Evolutionary conservation across 768 basidiomycete species (phyloP).

Genomic region (Macrolepiota fuliginosa): DNA sequence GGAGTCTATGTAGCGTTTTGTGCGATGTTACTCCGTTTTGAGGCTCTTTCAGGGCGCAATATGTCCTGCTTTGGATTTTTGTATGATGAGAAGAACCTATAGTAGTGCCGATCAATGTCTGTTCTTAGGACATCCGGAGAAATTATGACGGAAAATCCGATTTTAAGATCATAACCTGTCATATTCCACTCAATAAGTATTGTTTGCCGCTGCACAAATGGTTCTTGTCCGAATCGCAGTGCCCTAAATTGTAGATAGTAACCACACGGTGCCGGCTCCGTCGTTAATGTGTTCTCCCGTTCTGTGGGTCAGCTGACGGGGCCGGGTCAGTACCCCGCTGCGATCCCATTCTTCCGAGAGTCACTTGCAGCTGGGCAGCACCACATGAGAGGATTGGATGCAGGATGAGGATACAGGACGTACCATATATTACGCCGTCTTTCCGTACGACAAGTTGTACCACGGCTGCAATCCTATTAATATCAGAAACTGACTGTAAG

Average conservation of each 20-base stretch:
- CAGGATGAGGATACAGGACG: background rate
- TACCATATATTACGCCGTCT: conserved; percentile 60
- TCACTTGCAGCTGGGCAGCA: conserved; percentile 13
- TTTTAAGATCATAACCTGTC: background rate
- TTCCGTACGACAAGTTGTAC: conserved; percentile 62
- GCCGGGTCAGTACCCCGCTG: conserved; percentile 13
- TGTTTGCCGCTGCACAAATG: no score
- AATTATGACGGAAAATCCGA: conserved; percentile 2
- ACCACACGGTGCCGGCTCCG: background rate
- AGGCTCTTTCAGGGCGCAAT: no score
- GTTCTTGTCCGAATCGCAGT: background rate
- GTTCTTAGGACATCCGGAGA: conserved; percentile 3
- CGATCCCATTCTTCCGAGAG: conserved; percentile 18
- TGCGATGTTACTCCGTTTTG: conserved; percentile 7
- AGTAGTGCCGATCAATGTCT: background rate
- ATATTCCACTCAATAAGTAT: no score
- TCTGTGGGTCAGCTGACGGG: background rate
- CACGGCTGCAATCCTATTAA: conserved; percentile 72
- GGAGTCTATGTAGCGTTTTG: background rate
- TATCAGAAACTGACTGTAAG: conserved; percentile 48
- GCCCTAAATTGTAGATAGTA: background rate
- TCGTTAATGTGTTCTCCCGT: background rate
- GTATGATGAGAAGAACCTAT: background rate
- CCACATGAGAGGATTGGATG: conserved; percentile 2
- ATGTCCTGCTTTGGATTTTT: background rate